Evolutionary conservation across 208 protist genomes (phyloP).

Genomic region (Crithidia acanthocephali): DNA sequence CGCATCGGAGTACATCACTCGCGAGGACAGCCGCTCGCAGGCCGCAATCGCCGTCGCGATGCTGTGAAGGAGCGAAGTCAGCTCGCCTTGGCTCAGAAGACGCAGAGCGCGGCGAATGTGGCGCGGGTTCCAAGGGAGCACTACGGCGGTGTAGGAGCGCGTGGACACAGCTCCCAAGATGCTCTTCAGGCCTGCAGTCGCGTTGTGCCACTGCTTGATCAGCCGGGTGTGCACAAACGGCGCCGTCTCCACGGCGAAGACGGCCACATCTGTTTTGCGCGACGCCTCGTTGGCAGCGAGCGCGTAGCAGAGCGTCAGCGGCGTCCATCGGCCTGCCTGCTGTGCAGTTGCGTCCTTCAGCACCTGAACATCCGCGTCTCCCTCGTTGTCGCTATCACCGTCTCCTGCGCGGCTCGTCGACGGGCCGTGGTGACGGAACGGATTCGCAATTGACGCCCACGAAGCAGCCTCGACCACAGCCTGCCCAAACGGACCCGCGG

Average conservation of each 20-base stretch:
- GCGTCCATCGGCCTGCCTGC: slow-evolving; percentile 33
- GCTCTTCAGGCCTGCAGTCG: slow-evolving; percentile 46
- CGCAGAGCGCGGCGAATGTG: slow-evolving; percentile 73
- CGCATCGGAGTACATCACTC: slow-evolving; percentile 38
- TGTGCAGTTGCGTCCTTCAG: slow-evolving; percentile 16
- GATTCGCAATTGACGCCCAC: slow-evolving; percentile 23
- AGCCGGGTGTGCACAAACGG: slow-evolving; percentile 74
- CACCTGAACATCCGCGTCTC: slow-evolving; percentile 33
- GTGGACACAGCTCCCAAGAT: slow-evolving; percentile 36
- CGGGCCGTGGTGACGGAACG: slow-evolving; percentile 34
- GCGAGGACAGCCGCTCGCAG: slow-evolving; percentile 23
- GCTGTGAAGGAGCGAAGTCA: slow-evolving; percentile 35
- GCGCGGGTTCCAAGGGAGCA: slow-evolving; percentile 70
- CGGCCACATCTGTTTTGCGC: slow-evolving; percentile 20
- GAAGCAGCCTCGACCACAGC: background rate
- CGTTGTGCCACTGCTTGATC: slow-evolving; percentile 87
- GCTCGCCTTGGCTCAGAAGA: slow-evolving; percentile 41
- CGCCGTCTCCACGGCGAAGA: slow-evolving; percentile 72
- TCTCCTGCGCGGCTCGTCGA: background rate
- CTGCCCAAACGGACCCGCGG: slow-evolving; percentile 25
- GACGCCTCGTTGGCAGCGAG: slow-evolving; percentile 29
- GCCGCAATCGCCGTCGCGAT: slow-evolving; percentile 23
- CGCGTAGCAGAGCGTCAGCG: slow-evolving; percentile 65
- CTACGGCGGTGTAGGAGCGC: slow-evolving; percentile 28
- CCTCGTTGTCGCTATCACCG: background rate